Conservation (phyloP, 2,329 filamentous ascomycete genomes). For the Aspergillus candidus region DNA sequence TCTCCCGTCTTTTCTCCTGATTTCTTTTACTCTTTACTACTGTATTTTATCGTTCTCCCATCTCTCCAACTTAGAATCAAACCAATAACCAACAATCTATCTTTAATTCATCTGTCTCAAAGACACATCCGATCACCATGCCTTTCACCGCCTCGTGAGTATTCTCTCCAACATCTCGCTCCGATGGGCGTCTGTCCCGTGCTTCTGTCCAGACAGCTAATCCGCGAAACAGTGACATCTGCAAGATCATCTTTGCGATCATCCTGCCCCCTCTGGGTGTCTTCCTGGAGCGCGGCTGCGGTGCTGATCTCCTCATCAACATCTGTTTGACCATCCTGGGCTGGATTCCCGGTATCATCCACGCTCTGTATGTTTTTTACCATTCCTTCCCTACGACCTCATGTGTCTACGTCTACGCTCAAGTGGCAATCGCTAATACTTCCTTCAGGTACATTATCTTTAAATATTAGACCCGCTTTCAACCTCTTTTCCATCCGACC, state of each 20-base stretch:
- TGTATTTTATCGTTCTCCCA: background rate
- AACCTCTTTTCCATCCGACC: constrained; percentile 5
- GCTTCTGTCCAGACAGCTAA: background rate
- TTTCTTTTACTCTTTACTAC: background rate
- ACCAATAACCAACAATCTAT: constrained; percentile 3
- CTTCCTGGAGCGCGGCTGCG: constrained; percentile 89
- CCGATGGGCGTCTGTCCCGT: background rate
- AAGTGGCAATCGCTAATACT: constrained; percentile 9
- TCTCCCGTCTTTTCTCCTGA: constrained; percentile 2
- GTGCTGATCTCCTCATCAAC: constrained; percentile 85
- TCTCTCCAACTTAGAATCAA: constrained; percentile 4
- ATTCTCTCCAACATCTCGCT: background rate
- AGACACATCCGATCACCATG: constrained; percentile 30
- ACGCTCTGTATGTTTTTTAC: constrained; percentile 64
- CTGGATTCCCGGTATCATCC: constrained; percentile 79
- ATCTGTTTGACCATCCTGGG: constrained; percentile 75
- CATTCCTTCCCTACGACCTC: background rate
- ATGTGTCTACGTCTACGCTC: background rate
- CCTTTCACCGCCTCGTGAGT: constrained; percentile 48
- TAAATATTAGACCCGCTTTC: constrained; percentile 60
- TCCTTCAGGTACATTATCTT: constrained; percentile 69
- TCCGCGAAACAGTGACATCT: constrained; percentile 54
- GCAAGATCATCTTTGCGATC: constrained; percentile 82
- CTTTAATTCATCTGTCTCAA: constrained; percentile 2
- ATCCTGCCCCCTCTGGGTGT: constrained; percentile 85